Conservation (phyloP, 768 basidiomycete species). For the Daedaleopsis sinensis region DNA sequence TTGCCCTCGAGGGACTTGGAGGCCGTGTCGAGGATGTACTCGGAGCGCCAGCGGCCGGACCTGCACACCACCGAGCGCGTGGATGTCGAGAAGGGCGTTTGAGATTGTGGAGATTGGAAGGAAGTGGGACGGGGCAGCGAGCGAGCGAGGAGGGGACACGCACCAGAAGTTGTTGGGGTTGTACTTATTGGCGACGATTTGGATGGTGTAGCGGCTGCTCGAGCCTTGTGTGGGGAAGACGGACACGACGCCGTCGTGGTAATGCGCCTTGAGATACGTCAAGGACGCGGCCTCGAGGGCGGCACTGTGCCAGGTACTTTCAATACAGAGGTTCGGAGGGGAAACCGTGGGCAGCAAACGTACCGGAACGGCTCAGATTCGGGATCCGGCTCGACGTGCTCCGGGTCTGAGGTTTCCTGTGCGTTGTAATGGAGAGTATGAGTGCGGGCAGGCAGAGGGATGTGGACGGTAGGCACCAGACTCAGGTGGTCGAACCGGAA, state of each 20-base stretch:
- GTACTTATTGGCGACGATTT: conserved; percentile 95
- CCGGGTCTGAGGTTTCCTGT: conserved; percentile 79
- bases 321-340: background rate
- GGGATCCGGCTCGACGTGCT: conserved; percentile 59
- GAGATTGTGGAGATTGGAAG: background rate
- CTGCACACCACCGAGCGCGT: conserved; percentile 39
- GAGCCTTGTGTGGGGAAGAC: conserved; percentile 61
- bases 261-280: conserved; percentile 80
- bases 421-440: background rate
- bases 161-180: conserved; percentile 94
- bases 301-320: conserved; percentile 43
- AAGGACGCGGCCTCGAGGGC: conserved; percentile 71
- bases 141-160: conserved; percentile 13
- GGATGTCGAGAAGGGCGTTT: background rate
- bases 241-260: conserved; percentile 73
- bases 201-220: conserved; percentile 59
- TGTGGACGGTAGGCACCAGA: conserved; percentile 54
- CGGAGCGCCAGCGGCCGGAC: conserved; percentile 95
- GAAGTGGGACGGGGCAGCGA: background rate
- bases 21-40: conserved; percentile 74
- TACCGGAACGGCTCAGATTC: conserved; percentile 81
- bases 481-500: conserved; percentile 87
- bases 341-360: conserved; percentile 13
- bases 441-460: conserved; percentile 2
- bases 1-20: conserved; percentile 66